These are phyloP conservation scores for Basidiobolus meristosporus DNA, from an alignment of 371 early-diverging fungal genomes.

Conservation along the genomic window DNA sequence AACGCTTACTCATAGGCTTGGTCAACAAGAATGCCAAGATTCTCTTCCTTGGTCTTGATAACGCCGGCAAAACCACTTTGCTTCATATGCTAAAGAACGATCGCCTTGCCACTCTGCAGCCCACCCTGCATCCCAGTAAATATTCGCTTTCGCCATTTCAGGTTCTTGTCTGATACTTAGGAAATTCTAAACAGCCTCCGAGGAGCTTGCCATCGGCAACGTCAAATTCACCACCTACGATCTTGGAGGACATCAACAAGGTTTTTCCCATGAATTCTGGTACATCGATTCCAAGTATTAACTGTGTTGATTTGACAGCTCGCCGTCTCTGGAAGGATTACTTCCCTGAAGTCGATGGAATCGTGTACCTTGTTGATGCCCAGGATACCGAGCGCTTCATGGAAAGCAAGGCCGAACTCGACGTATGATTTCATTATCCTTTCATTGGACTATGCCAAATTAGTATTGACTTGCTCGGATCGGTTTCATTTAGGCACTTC, in stretches of 20 bases:
- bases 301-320: too few relatives aligned
- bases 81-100: slow-evolving; percentile 98
- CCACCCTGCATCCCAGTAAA: slow-evolving; percentile 95
- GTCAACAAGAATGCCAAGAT: slow-evolving; percentile 97
- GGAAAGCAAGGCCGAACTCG: slow-evolving; percentile 88
- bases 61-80: slow-evolving; percentile 99
- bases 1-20: slow-evolving; percentile 40
- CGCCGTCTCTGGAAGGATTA: slow-evolving; percentile 96
- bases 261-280: too few relatives aligned
- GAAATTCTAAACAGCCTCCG: slow-evolving; percentile 45
- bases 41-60: slow-evolving; percentile 98
- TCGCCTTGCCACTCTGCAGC: slow-evolving; percentile 87
- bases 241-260: slow-evolving; percentile 91
- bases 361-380: slow-evolving; percentile 91
- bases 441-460: too few relatives aligned
- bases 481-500: too few relatives aligned
- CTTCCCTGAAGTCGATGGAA: slow-evolving; percentile 91
- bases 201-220: slow-evolving; percentile 90
- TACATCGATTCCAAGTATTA: too few relatives aligned
- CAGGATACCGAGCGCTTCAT: slow-evolving; percentile 69
- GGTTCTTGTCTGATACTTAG: neutral
- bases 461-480: slow-evolving; percentile 5
- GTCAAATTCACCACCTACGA: slow-evolving; percentile 94
- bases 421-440: too few relatives aligned
- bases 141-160: neutral